phyloP scores from a whole-genome alignment of 192 early-diverging fungal genomes.

The Rhizophagus prolifer region DNA sequence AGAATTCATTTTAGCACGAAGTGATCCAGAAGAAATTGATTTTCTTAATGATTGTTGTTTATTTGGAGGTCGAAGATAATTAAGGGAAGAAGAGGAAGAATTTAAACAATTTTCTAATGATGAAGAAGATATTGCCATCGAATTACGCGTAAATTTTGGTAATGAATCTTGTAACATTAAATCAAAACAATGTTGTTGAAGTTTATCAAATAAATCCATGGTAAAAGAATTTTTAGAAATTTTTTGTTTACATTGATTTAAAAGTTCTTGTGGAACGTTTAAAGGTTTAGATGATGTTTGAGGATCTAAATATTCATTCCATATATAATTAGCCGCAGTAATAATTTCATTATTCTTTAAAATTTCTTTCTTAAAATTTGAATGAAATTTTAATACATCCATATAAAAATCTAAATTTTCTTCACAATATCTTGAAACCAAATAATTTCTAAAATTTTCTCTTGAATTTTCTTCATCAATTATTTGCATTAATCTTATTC shows the following conservation, averaged over 20 bases:
- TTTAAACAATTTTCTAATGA: background rate
- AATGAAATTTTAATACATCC: constrained; percentile 18
- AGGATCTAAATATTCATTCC: constrained; percentile 24
- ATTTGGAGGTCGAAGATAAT: background rate
- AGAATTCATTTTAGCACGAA: constrained; percentile 1
- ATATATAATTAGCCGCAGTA: constrained; percentile 17
- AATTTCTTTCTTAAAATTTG: background rate
- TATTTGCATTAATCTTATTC: constrained; percentile 28
- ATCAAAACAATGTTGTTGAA: constrained; percentile 32
- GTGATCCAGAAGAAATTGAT: constrained; percentile 16
- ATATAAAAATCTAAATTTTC: constrained; percentile 33
- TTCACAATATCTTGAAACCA: constrained; percentile 28
- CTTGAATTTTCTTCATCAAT: constrained; percentile 13
- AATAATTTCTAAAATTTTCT: constrained; percentile 18
- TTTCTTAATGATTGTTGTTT: background rate
- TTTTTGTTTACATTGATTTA: constrained; percentile 18
- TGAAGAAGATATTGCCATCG: background rate
- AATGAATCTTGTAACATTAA: constrained; percentile 31
- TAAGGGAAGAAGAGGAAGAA: background rate
- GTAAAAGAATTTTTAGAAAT: background rate
- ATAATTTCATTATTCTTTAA: background rate
- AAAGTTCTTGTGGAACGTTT: constrained; percentile 26
- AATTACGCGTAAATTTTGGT: constrained; percentile 28
- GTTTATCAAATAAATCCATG: constrained; percentile 28
- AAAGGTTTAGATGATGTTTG: constrained; percentile 24